Base-by-base conservation (phyloP, 2,329 filamentous ascomycete species). In the Amphichorda felina region DNA sequence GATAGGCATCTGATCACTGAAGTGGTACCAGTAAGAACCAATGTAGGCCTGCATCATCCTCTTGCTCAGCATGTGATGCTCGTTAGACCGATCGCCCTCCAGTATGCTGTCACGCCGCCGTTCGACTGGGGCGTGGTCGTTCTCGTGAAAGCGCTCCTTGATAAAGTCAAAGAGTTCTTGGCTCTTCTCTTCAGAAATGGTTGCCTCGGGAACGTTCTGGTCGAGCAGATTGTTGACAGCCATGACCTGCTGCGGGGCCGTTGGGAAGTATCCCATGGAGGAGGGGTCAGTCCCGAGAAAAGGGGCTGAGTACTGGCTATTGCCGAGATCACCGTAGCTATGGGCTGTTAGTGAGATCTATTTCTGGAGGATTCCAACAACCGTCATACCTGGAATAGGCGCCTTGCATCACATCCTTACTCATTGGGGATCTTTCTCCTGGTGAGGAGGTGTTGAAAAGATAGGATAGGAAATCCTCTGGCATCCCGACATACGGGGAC, bases 1-100 rank as follows among this genome's bases (percentile, higher is more conserved):
- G 40, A 98, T 94, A 2, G 91, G 91, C 43, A 96, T 70, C 54
- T 96, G 91, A 36, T 88, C 82, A 55, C 91, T 93, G 50, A 95
- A 94, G 55, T 95, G 82, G 36, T 82, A 70, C 91, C 91, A 98
- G 56, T 93, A 98, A 2, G 87, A 94, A 9, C 79, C 74, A 44
- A 94, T 87, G 50, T 95, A 96, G 3, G 79, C 81, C 58, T 95
- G 86, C 82, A 96, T 93, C 85, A 94, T 95, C 48, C 82, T 77
- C 48, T 88, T 69, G 55, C 89, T 94, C 41, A 96, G 63, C 64
- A 79, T 70, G 40, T 80, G 75, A 17, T 63, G 59, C 35, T 74
- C 69, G 22, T 74, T 62, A 34, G 78, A 74, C 36, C 82, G 74
- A 49, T 94, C 78, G 11, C 88, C 89, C 19, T 86, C 78, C 38